Evolutionary conservation across 768 basidiomycete genomes (phyloP).

Genomic region (Candolleomyces efflorescens): DNA sequence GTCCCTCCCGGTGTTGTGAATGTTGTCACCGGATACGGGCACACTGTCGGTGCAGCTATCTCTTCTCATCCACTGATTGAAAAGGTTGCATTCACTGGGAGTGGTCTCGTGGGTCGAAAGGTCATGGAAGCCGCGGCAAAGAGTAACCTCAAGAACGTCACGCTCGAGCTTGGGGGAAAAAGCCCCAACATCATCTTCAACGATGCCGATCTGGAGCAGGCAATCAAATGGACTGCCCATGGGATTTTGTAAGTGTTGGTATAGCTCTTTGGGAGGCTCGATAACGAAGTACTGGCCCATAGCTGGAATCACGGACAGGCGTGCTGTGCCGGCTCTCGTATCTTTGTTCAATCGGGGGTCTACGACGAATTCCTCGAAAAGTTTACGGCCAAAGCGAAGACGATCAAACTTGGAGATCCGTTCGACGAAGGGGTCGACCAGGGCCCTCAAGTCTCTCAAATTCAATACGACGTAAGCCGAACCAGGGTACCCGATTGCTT

Average conservation of each 20-base stretch:
- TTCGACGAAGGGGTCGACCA: conserved; percentile 57
- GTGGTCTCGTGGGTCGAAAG: conserved; percentile 67
- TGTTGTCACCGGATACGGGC: conserved; percentile 10
- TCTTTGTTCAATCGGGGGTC: conserved; percentile 76
- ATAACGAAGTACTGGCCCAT: neutral
- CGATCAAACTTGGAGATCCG: conserved; percentile 65
- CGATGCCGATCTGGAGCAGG: conserved; percentile 60
- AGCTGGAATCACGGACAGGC: conserved; percentile 73
- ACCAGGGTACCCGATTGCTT: neutral
- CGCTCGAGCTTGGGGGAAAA: conserved; percentile 76
- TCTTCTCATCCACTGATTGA: conserved; percentile 3
- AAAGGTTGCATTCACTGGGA: conserved; percentile 69
- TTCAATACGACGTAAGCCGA: conserved; percentile 41
- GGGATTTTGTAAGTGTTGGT: conserved; percentile 58
- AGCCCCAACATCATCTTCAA: conserved; percentile 62
- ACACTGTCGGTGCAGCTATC: conserved; percentile 12
- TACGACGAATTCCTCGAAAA: conserved; percentile 75
- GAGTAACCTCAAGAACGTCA: conserved; percentile 74
- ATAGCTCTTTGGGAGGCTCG: too few relatives aligned
- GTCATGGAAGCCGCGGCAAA: conserved; percentile 71
- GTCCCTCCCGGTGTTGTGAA: conserved; percentile 53
- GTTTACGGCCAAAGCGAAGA: conserved; percentile 52
- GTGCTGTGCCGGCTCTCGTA: conserved; percentile 84
- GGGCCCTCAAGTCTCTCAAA: conserved; percentile 75
- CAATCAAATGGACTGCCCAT: conserved; percentile 59